Conservation (phyloP, 78 protist species). For the Parvularia atlantis region DNA sequence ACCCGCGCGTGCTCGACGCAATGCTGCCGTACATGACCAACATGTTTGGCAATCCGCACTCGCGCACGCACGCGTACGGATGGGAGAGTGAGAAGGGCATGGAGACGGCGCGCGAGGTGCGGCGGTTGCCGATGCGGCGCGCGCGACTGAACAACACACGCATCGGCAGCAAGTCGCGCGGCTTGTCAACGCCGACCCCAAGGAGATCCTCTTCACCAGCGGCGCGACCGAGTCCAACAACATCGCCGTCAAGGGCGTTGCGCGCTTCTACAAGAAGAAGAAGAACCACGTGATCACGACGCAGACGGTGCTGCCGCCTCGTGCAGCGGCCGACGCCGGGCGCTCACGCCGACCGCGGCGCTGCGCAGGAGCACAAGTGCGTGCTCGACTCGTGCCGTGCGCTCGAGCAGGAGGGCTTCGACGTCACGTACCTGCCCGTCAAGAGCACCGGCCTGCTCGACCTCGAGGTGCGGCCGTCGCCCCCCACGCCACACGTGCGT, state of each 20-base stretch:
- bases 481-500: background rate
- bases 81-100: conserved; percentile 87
- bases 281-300: conserved; percentile 88
- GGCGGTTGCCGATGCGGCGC: background rate
- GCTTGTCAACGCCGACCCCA: conserved; percentile 73
- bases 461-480: conserved; percentile 12
- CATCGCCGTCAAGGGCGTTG: conserved; percentile 91
- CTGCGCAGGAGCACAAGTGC: conserved; percentile 81
- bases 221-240: conserved; percentile 99
- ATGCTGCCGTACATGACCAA: conserved; percentile 87
- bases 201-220: conserved; percentile 90
- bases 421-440: conserved; percentile 77
- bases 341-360: background rate
- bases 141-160: no score
- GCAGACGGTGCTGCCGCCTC: conserved; percentile 37
- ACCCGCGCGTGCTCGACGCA: conserved; percentile 97
- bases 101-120: conserved; percentile 76
- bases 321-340: background rate
- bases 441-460: conserved; percentile 65
- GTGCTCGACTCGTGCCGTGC: conserved; percentile 92
- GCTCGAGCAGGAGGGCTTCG: conserved; percentile 83
- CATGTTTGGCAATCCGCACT: conserved; percentile 92
- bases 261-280: conserved; percentile 64
- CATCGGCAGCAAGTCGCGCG: conserved; percentile 61
- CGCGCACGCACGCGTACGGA: conserved; percentile 89